A percentile compares a stretch with the other conserved stretches of the same genome.
phyloP scores from a whole-genome alignment of 2,329 filamentous ascomycete species.

The Trichophyton equinum region DNA sequence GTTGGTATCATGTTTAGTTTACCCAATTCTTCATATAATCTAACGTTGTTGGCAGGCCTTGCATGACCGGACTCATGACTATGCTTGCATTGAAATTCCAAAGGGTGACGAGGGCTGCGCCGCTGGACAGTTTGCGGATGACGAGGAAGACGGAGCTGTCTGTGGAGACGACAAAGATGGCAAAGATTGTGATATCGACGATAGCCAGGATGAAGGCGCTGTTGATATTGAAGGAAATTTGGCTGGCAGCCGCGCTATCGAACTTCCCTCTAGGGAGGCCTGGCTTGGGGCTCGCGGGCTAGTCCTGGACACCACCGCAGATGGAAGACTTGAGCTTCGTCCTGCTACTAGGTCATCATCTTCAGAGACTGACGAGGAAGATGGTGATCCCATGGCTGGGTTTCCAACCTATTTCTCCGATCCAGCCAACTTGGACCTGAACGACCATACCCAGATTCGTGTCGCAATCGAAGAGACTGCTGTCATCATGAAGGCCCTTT shows the following conservation, averaged over 20 bases:
- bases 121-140: not conserved
- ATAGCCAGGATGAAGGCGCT: not conserved
- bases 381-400: not conserved
- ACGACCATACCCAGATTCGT: not conserved
- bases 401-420: not conserved
- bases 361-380: not conserved
- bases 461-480: not conserved
- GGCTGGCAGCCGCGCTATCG: too few species aligned
- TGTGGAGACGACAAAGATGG: not conserved
- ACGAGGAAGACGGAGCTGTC: not conserved
- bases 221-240: too few species aligned
- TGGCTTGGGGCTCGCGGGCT: too few species aligned
- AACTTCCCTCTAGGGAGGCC: too few species aligned
- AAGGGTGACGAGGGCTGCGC: not conserved
- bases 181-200: not conserved
- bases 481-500: not conserved
- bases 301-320: not conserved
- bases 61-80: not conserved
- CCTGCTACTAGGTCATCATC: not conserved
- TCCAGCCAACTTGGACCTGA: not conserved
- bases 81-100: not conserved
- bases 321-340: not conserved
- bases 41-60: not conserved
- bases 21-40: not conserved
- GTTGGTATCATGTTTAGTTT: not conserved